These are phyloP conservation scores for Calonectria multiphialidica DNA, from an alignment of 2,329 filamentous ascomycete genomes.

Conservation along the genomic window DNA sequence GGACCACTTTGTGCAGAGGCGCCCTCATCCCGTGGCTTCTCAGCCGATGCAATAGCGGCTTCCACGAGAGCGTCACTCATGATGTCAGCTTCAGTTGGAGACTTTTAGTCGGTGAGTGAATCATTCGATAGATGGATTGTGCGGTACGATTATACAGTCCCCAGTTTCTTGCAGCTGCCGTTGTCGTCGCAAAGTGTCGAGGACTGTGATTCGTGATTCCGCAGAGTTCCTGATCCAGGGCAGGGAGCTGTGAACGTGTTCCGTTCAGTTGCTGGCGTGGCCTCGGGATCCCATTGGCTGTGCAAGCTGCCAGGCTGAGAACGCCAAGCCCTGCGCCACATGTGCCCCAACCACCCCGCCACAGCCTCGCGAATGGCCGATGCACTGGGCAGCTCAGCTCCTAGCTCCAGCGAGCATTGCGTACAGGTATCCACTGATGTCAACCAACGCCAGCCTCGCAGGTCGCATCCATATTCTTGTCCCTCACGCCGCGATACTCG, in stretches of 20 bases:
- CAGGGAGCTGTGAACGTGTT: conserved; percentile 40
- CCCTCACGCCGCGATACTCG: conserved; percentile 26
- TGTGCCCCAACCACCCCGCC: conserved; percentile 26
- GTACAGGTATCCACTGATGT: conserved; percentile 35
- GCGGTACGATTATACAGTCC: conserved; percentile 17
- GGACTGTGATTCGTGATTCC: conserved; percentile 20
- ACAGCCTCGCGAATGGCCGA: conserved; percentile 38
- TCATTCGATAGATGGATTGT: conserved; percentile 33
- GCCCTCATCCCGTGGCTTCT: conserved; percentile 40
- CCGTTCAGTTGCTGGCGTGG: conserved; percentile 35
- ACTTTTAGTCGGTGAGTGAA: conserved; percentile 22
- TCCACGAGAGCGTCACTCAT: conserved; percentile 50
- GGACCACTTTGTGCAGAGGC: conserved; percentile 25
- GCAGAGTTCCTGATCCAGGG: conserved; percentile 14
- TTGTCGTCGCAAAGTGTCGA: conserved; percentile 4
- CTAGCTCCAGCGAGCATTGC: conserved; percentile 32
- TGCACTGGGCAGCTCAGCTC: conserved; percentile 29
- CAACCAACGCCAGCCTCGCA: conserved; percentile 39
- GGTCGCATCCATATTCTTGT: conserved; percentile 17
- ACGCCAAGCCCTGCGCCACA: conserved; percentile 40
- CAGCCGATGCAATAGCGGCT: conserved; percentile 41
- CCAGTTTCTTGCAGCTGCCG: conserved; percentile 16
- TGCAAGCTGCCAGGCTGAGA: conserved; percentile 39
- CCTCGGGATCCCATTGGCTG: conserved; percentile 36
- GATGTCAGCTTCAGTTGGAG: conserved; percentile 25